Percentiles rank a stretch among this genome's conserved stretches.
phyloP scores from a whole-genome alignment of 2,329 filamentous ascomycete species.

The Trichoderma harzianum region DNA sequence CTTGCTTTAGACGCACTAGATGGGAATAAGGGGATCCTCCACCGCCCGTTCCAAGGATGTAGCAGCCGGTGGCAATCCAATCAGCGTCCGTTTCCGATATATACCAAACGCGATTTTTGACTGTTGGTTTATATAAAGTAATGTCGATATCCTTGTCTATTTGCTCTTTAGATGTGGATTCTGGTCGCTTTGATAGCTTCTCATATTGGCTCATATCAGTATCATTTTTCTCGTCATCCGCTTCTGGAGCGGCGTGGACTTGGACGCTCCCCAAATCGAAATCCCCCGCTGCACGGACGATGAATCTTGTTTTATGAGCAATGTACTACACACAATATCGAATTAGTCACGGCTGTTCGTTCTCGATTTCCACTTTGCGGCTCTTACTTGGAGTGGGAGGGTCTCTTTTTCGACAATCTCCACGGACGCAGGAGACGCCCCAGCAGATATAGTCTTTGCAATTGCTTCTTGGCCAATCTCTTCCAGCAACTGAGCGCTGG shows the following conservation, averaged over 20 bases:
- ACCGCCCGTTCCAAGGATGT: constrained; percentile 59
- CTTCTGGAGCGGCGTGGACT: background rate
- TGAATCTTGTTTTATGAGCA: constrained; percentile 52
- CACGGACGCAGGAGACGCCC: constrained; percentile 43
- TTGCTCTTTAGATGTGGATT: background rate
- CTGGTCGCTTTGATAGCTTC: constrained; percentile 15
- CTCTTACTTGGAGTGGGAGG: constrained; percentile 48
- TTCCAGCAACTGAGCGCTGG: constrained; percentile 36
- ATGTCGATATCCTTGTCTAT: constrained; percentile 32
- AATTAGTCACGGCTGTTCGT: background rate
- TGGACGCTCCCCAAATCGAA: constrained; percentile 41
- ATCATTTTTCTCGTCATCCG: background rate
- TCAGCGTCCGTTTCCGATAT: constrained; percentile 55
- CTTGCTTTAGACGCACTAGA: constrained; percentile 49
- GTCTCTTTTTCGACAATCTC: constrained; percentile 51
- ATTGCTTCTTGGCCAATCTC: constrained; percentile 41
- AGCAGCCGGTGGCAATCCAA: constrained; percentile 57
- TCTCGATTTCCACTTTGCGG: background rate
- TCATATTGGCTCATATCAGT: constrained; percentile 25
- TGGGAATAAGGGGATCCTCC: constrained; percentile 54
- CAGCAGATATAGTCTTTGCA: constrained; percentile 42
- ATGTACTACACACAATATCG: constrained; percentile 39
- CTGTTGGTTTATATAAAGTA: constrained; percentile 45
- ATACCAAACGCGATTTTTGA: constrained; percentile 52
- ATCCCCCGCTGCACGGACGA: constrained; percentile 58